Evolutionary conservation across 2,329 filamentous ascomycete species (phyloP), one percentile per base, ranked within the genome.

Genomic region (Alternaria sp.): DNA sequence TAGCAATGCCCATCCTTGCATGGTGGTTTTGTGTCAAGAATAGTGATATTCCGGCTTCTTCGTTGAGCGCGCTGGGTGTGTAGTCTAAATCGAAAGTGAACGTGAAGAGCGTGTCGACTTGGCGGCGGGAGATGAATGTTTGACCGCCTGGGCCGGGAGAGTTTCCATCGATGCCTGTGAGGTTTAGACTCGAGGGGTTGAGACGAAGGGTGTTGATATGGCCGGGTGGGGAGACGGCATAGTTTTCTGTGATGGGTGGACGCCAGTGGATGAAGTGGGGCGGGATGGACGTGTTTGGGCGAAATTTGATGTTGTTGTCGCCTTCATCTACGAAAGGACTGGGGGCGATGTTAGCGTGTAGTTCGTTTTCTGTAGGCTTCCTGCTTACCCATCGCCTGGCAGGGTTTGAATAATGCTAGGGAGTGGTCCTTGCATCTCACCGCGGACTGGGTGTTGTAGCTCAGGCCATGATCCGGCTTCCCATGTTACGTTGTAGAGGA

Each of bases 201-300:
- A 88, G 70, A 2, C 78, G 77, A 0, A 88, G 77, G 0, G 79
- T 79, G 60, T 82, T 74, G 0, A 77, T 73, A 51, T 82, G 79
- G 0, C 72, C 80, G 0, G 67, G 55, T 0, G 83, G 79, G 0
- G 84, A 85, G 3, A 87, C 65, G 0, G 68, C 69, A 66, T 84
- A 87, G n/a, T 79, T 77, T 6, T 76, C 68, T 0, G 70, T 58
- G 31, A 77, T 72, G 1, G 84, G 84, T 23, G 79, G 81, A 7
- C 86, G 78, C 83, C 84, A 87, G 72, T 85, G 75, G 0, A 83
- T 77, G 58, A 87, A 83, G 61, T 87, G 81, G 0, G 75, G 71
- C 0, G 84, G 84, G 0, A 87, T 69, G 0, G 62, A 58, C 0
- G 79, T 79, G 0, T 78, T 79, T 0, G 81, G 78, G 1, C 67